Percentiles rank a stretch among this genome's conserved stretches.
These are phyloP conservation scores for Podila minutissima DNA, from an alignment of 192 early-diverging fungal genomes.

Conservation along the genomic window DNA sequence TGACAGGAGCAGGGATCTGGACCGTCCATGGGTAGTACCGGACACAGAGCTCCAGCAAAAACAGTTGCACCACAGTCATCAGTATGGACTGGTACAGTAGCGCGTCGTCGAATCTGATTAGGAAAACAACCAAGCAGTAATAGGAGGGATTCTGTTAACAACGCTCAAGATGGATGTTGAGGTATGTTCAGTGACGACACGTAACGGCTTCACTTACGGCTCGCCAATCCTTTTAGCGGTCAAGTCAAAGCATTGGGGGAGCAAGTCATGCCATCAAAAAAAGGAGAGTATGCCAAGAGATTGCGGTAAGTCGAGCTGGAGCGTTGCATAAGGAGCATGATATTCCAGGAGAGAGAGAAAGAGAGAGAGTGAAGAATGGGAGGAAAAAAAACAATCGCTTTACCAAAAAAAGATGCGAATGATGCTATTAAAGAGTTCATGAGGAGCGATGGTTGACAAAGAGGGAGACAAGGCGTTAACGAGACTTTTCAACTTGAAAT, in stretches of 20 bases:
- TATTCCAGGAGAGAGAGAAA: neutral
- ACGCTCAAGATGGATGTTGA: neutral
- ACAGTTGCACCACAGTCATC: constrained; percentile 63
- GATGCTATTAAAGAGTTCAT: constrained; percentile 13
- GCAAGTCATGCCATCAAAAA: constrained; percentile 3
- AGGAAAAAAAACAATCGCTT: neutral
- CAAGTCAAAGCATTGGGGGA: neutral
- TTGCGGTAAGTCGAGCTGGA: neutral
- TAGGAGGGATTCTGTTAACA: neutral
- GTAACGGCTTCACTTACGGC: constrained; percentile 18
- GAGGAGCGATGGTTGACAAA: neutral
- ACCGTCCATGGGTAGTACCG: constrained; percentile 53
- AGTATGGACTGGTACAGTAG: constrained; percentile 63
- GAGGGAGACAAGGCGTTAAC: neutral
- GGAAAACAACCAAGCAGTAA: neutral
- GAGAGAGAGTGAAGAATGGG: neutral
- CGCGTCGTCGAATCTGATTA: constrained; percentile 60
- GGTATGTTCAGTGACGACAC: neutral
- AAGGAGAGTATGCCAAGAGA: constrained; percentile 5
- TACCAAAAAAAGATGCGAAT: constrained; percentile 52
- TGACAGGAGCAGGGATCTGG: constrained; percentile 33
- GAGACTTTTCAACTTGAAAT: neutral
- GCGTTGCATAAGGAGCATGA: neutral
- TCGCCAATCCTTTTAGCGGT: constrained; percentile 35
- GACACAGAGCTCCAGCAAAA: constrained; percentile 60